Conservation (phyloP, 306 rosid genomes). For the Canavalia gladiata region DNA sequence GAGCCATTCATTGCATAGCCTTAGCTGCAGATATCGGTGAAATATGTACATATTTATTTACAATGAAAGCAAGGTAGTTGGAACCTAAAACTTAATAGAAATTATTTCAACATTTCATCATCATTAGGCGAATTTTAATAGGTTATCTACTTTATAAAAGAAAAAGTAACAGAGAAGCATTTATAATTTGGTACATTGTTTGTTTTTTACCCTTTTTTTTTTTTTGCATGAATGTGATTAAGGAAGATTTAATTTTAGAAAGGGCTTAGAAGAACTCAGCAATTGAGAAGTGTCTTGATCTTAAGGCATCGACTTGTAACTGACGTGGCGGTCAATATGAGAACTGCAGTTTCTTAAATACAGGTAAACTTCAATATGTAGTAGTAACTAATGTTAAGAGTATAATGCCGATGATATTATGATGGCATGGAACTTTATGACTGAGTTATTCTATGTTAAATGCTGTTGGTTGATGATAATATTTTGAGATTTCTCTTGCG, state of each 20-base stretch:
- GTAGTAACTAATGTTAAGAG: too few species aligned
- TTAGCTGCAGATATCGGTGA: background rate
- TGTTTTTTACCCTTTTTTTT: background rate
- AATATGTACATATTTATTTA: background rate
- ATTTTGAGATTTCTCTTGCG: too few species aligned
- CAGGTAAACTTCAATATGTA: background rate
- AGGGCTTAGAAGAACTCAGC: background rate
- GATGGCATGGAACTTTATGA: too few species aligned
- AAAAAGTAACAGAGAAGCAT: background rate
- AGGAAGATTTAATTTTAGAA: background rate
- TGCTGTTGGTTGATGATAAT: too few species aligned
- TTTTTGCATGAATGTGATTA: background rate
- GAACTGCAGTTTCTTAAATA: constrained; percentile 10
- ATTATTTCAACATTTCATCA: too few species aligned
- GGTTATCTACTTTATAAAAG: background rate
- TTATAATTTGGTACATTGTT: background rate
- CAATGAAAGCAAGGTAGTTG: too few species aligned
- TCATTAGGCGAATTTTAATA: too few species aligned
- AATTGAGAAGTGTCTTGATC: background rate
- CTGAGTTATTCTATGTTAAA: too few species aligned
- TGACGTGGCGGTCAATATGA: background rate
- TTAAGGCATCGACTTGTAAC: background rate
- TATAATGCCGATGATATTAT: too few species aligned
- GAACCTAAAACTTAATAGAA: too few species aligned
- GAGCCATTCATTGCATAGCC: constrained; percentile 15